Evolutionary conservation across 2,329 filamentous ascomycete genomes (phyloP), one percentile per base, ranked within the genome.

Genomic region (Orbilia oligospora): DNA sequence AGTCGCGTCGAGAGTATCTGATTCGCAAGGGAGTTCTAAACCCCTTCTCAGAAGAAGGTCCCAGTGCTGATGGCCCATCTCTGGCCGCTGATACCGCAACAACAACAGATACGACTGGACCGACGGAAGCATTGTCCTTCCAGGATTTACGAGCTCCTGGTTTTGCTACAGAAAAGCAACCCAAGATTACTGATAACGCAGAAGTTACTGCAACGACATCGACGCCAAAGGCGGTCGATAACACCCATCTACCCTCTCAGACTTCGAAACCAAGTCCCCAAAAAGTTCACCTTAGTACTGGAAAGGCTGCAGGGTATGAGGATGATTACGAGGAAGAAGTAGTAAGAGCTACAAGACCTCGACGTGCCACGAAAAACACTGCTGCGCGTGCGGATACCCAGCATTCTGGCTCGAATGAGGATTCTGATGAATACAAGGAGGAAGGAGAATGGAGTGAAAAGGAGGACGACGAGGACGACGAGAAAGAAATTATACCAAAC

Each of bases 11-110:
- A 64, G 94, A 97, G 56, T 99, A 92, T 83, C 88, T 99, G 56
- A 96, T 99, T 61, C 90, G 96, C 30, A 99, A 95, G 0, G 96
- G 96, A 79, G 98, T 98, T 85, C 98, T 99, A 81, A 99, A 96
- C 0, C 96, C 96, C 0, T 99, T 99, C 83, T 92, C 94, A 6
- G 89, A 97, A 81, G 90, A 90, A 27, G 88, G 89, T 14, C 87
- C 89, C n/a, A 86, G 90, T 0, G 87, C 87, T 2, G 86, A 89
- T 30, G 89, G 88, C 2, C 87, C 90, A 1, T 87, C 91, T 53
- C 91, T 91, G 1, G 91, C 91, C 76, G 86, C 94, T 14, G 93
- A 97, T 83, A 93, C 92, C 0, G 94, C 97, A 83, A 14, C 9
- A 14, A n/a, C 18, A 51, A 51, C 5, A 24, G 48, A 24, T 4